Evolutionary conservation across 805 yeast genomes (phyloP), one percentile per base, ranked within the genome.

Genomic region (Kurtzmaniella fragi): DNA sequence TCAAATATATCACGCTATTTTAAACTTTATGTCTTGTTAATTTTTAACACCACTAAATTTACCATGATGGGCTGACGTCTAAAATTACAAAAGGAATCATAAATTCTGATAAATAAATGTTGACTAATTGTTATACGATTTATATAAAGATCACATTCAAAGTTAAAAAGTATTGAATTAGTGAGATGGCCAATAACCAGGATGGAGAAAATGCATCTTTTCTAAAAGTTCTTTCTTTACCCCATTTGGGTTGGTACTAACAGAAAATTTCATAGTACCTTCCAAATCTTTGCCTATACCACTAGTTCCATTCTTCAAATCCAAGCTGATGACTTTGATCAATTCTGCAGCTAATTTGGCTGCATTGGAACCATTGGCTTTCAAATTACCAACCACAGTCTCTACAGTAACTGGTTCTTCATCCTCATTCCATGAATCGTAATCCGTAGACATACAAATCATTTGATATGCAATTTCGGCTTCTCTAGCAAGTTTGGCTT

Each of bases 371-470:
- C 85, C 73, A 66, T 93, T 93, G 43, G 95, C 93, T 56, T 78
- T 77, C 57, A 91, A 74, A 61, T 93, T 86, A 40, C 95, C 88
- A 37, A 93, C 89, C 31, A 93, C 96, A 4, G 95, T 84, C 66
- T 90, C 97, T n/a, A 93, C 98, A 7, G 98, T 90, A 35, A 93
- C 99, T 2, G 98, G 91, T 56, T 91, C 97, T 57, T 82, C 98
- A 39, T 77, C 79, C 53, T 84, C 95, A 57, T 89, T 85, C 99
- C 99, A 93, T 17, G 99, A 95, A 59, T 93, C 99, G 64, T 93
- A 93, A 62, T 93, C 99, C 3, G 99, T 93, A 1, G 95, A 83
- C 99, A 93, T 93, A 66, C 99, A 93, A 47, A 93, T 77, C 97
- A 93, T 93, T 64, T 91, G 98, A 66, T 93, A 93, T 23, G 95